A percentile compares a stretch with the other conserved stretches of the same genome.
Conservation (phyloP, 2,329 filamentous ascomycete genomes). For the Ophiostoma novo-ulmi region DNA sequence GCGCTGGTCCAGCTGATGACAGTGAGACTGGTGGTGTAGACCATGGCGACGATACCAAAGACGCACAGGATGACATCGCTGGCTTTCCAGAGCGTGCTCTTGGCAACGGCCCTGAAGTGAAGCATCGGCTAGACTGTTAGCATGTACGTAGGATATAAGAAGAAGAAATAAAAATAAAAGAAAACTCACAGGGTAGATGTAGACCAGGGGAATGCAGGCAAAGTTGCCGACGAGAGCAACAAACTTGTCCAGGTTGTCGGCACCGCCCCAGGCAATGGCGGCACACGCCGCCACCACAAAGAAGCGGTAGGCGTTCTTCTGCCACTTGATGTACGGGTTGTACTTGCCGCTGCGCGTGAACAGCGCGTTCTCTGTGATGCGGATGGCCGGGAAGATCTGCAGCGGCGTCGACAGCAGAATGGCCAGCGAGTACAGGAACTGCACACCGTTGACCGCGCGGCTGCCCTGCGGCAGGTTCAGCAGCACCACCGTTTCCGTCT, state of each 20-base stretch:
- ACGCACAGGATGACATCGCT: slow-evolving; percentile 72
- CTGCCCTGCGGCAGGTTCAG: slow-evolving; percentile 94
- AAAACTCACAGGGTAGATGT: slow-evolving; percentile 86
- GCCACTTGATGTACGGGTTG: slow-evolving; percentile 98
- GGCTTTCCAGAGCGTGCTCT: slow-evolving; percentile 58
- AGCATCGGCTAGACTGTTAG: slow-evolving; percentile 68
- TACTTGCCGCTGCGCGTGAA: slow-evolving; percentile 96
- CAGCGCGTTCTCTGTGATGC: slow-evolving; percentile 89
- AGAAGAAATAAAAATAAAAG: background rate
- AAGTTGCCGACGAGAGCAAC: slow-evolving; percentile 95
- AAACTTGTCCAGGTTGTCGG: slow-evolving; percentile 93
- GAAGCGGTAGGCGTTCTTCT: slow-evolving; percentile 97
- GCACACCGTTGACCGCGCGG: slow-evolving; percentile 90
- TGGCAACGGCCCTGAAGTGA: slow-evolving; percentile 77
- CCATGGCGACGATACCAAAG: slow-evolving; percentile 82
- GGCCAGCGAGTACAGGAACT: slow-evolving; percentile 96
- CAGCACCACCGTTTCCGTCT: slow-evolving; percentile 93
- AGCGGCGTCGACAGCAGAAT: slow-evolving; percentile 92
- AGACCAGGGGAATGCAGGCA: slow-evolving; percentile 93
- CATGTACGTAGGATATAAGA: background rate
- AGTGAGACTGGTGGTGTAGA: slow-evolving; percentile 84
- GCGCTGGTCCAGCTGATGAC: slow-evolving; percentile 77
- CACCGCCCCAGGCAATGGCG: slow-evolving; percentile 83
- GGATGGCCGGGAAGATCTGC: slow-evolving; percentile 95
- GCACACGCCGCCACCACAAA: slow-evolving; percentile 84